Percentiles rank a stretch among this genome's conserved stretches.
These are phyloP conservation scores for Alliaria petiolata DNA, from an alignment of 345 rosid species.

Conservation along the genomic window DNA sequence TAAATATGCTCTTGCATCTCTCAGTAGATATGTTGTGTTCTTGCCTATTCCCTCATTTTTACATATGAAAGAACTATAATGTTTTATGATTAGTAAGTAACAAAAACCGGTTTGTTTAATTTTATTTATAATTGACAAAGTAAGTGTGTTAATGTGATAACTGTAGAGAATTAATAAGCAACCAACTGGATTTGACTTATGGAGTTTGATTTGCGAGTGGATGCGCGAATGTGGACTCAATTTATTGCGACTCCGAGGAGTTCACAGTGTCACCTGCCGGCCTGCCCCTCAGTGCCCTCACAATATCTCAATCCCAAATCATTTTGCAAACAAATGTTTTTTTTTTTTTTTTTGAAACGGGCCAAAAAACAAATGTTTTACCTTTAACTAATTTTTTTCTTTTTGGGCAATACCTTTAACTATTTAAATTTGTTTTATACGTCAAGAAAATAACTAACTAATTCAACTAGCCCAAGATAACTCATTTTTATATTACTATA, in stretches of 20 bases:
- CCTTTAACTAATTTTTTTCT: neutral
- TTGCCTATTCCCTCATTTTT: no score
- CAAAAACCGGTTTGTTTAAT: neutral
- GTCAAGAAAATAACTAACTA: neutral
- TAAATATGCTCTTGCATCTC: neutral
- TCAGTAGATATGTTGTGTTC: no score
- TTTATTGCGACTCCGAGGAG: slow-evolving; percentile 16
- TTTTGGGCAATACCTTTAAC: neutral
- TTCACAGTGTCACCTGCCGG: neutral
- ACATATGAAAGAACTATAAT: neutral
- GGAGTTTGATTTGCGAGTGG: neutral
- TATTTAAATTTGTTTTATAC: neutral
- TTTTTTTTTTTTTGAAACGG: no score
- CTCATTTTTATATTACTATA: neutral
- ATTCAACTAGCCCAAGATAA: neutral
- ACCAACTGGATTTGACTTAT: slow-evolving; percentile 13
- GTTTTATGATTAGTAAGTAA: neutral
- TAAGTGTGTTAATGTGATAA: neutral
- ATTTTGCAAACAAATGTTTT: neutral
- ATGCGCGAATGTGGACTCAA: slow-evolving; percentile 14
- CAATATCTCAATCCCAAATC: neutral
- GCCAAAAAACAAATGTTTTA: neutral
- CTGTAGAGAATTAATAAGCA: neutral
- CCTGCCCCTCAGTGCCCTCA: neutral
- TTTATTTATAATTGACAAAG: neutral